Percentiles rank a stretch among this genome's conserved stretches.
These are phyloP conservation scores for Epichloe gansuensis DNA, from an alignment of 2,329 filamentous ascomycete genomes.

Conservation along the genomic window DNA sequence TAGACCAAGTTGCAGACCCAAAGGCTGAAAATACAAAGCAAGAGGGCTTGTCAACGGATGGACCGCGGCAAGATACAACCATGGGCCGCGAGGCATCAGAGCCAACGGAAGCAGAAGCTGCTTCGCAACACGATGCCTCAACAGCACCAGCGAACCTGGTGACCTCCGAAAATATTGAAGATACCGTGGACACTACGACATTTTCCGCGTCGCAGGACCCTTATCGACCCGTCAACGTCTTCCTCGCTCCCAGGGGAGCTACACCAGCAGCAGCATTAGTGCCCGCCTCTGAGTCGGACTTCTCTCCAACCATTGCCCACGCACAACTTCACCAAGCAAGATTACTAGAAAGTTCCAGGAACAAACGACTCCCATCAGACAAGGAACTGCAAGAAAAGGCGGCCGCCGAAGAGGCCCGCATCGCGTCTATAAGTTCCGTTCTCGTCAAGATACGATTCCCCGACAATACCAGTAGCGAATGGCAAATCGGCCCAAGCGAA, in stretches of 20 bases:
- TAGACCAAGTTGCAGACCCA: constrained; percentile 6
- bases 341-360: constrained; percentile 48
- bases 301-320: constrained; percentile 61
- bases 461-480: constrained; percentile 67
- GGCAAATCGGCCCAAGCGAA: constrained; percentile 53
- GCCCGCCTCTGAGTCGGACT: constrained; percentile 59
- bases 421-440: constrained; percentile 54
- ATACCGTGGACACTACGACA: background rate
- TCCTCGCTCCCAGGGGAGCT: constrained; percentile 59
- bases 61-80: constrained; percentile 10
- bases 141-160: constrained; percentile 10
- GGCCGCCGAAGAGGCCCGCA: constrained; percentile 48
- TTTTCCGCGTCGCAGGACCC: constrained; percentile 16
- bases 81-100: constrained; percentile 11
- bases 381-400: constrained; percentile 63
- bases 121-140: constrained; percentile 4
- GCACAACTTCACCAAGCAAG: constrained; percentile 62
- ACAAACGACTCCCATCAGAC: constrained; percentile 70
- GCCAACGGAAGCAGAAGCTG: background rate
- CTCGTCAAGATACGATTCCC: constrained; percentile 76
- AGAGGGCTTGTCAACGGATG: background rate
- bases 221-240: constrained; percentile 53
- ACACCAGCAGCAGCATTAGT: constrained; percentile 64
- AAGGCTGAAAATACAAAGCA: constrained; percentile 5
- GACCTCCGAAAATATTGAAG: constrained; percentile 1